Conservation (phyloP, 176 grass and related monocot genomes). For the Phoenix roebelenii region DNA sequence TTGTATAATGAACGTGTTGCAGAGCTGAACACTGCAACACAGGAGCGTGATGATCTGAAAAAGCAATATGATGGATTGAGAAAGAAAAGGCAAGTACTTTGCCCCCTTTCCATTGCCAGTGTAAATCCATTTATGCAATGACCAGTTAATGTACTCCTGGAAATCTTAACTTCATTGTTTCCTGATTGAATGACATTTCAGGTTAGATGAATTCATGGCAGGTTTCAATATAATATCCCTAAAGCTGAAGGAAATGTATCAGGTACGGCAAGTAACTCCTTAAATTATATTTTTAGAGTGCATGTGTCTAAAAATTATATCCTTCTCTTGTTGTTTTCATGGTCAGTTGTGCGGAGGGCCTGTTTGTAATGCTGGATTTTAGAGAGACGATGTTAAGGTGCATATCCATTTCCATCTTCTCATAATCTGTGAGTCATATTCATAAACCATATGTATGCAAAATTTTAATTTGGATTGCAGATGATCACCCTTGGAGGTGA, state of each 20-base stretch:
- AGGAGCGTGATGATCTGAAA: slow-evolving; percentile 89
- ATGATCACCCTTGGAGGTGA: slow-evolving; percentile 99
- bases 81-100: slow-evolving; percentile 54
- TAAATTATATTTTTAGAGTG: not conserved
- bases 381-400: no score
- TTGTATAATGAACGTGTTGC: slow-evolving; percentile 66
- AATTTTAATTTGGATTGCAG: slow-evolving; percentile 26
- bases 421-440: no score
- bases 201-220: slow-evolving; percentile 96
- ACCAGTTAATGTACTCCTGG: slow-evolving; percentile 1
- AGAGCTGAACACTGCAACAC: slow-evolving; percentile 73
- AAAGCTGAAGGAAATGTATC: slow-evolving; percentile 99
- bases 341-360: no score
- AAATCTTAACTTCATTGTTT: no score
- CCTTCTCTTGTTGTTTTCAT: not conserved
- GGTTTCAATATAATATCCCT: slow-evolving; percentile 94
- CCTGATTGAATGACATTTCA: slow-evolving; percentile 25
- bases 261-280: slow-evolving; percentile 32
- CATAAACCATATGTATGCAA: no score
- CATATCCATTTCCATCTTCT: no score
- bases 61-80: slow-evolving; percentile 68
- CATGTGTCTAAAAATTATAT: not conserved
- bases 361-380: not conserved
- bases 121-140: not conserved
- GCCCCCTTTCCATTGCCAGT: not conserved